A percentile compares a stretch with the other conserved stretches of the same genome.
phyloP scores from a whole-genome alignment of 768 basidiomycete genomes.

The Amanita jacksonii region DNA sequence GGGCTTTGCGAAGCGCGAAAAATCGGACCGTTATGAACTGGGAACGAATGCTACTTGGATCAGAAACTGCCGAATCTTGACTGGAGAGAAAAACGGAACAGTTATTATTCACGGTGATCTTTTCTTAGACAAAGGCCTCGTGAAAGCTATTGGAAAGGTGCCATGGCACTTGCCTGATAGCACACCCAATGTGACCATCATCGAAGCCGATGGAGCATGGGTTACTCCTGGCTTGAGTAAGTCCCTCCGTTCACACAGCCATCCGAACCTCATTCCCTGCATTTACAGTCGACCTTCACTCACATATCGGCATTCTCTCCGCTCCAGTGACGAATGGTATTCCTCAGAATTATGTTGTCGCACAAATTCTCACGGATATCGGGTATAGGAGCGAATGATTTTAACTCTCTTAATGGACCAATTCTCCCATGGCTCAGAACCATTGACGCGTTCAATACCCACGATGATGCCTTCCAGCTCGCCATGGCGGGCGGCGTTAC shows the following conservation, averaged over 20 bases:
- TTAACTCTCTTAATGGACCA: constrained; percentile 47
- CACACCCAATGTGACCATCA: constrained; percentile 34
- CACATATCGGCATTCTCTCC: constrained; percentile 69
- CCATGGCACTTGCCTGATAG: constrained; percentile 26
- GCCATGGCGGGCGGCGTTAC: constrained; percentile 87
- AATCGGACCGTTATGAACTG: constrained; percentile 56
- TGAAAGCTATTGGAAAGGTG: constrained; percentile 50
- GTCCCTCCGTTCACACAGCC: constrained; percentile 14
- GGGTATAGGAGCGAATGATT: constrained; percentile 6
- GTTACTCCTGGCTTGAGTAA: constrained; percentile 58
- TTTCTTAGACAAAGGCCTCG: constrained; percentile 55
- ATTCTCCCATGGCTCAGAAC: constrained; percentile 72
- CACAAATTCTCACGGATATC: background rate
- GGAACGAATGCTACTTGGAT: constrained; percentile 63
- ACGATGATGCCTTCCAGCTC: constrained; percentile 65
- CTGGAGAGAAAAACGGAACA: constrained; percentile 45
- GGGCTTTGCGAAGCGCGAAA: constrained; percentile 30
- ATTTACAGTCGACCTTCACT: constrained; percentile 59
- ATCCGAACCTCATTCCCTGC: constrained; percentile 12
- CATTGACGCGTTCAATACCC: constrained; percentile 80
- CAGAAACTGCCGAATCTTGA: constrained; percentile 61
- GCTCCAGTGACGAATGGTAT: constrained; percentile 44
- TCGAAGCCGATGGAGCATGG: constrained; percentile 60
- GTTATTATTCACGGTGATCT: constrained; percentile 55
- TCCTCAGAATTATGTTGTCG: constrained; percentile 4